phyloP scores from a whole-genome alignment of 176 grass and related monocot genomes.

The Avena insularis region DNA sequence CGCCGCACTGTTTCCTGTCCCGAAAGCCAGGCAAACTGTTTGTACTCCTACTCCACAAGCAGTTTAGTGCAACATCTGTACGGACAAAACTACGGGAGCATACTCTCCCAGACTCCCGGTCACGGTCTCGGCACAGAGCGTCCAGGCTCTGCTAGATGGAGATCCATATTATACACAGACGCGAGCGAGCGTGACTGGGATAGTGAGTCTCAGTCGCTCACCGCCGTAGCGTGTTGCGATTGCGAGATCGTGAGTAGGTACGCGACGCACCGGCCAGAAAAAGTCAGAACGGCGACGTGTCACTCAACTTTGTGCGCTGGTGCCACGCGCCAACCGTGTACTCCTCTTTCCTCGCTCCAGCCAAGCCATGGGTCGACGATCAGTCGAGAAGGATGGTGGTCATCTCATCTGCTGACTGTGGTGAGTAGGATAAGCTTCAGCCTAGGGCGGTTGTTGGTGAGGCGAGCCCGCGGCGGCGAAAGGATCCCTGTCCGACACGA shows the following conservation, averaged over 20 bases:
- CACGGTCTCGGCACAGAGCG: too few relatives aligned
- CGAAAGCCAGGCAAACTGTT: neutral
- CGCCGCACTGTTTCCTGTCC: neutral
- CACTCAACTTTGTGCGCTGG: neutral
- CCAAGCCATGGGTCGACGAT: too few relatives aligned
- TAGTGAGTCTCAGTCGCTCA: too few relatives aligned
- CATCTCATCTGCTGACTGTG: neutral
- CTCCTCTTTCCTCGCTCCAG: too few relatives aligned
- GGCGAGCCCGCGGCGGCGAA: neutral
- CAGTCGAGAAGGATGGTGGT: constrained; percentile 13
- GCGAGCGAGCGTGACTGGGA: neutral
- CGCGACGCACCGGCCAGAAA: too few relatives aligned
- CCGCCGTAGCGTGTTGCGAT: too few relatives aligned
- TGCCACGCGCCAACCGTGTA: neutral
- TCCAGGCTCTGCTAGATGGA: neutral
- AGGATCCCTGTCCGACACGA: neutral
- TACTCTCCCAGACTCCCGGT: too few relatives aligned
- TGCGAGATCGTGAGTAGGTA: too few relatives aligned
- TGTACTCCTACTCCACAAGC: neutral
- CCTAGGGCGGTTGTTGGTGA: constrained; percentile 1
- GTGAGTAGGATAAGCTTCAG: neutral
- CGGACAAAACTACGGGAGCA: too few relatives aligned
- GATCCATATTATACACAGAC: neutral
- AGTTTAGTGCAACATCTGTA: too few relatives aligned
- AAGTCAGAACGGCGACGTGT: neutral